These are phyloP conservation scores for Leptographium galeiforme DNA, from an alignment of 2,329 filamentous ascomycete genomes.

Conservation along the genomic window DNA sequence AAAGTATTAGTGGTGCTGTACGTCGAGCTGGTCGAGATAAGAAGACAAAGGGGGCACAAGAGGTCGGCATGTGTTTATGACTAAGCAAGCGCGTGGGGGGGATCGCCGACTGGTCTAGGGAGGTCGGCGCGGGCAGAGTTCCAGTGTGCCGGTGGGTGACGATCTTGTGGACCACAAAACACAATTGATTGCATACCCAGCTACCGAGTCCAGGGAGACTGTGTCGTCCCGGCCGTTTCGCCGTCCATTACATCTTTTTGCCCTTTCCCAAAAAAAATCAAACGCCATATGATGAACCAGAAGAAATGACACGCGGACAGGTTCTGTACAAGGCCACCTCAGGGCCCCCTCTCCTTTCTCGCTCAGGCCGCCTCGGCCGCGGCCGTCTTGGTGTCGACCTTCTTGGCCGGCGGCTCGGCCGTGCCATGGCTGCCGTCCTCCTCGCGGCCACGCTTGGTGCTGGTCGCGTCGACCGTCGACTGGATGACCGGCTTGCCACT, in stretches of 20 bases:
- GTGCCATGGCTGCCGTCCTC: constrained; percentile 21
- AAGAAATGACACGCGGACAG: background rate
- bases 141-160: too few relatives aligned
- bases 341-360: background rate
- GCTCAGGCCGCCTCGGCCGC: constrained; percentile 3
- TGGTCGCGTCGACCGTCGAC: constrained; percentile 24
- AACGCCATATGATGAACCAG: background rate
- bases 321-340: background rate
- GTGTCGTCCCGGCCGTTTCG: background rate
- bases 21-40: too few relatives aligned
- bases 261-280: background rate
- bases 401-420: constrained; percentile 43
- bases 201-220: too few relatives aligned
- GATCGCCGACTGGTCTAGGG: too few relatives aligned
- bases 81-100: too few relatives aligned
- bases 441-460: constrained; percentile 42
- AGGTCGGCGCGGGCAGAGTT: too few relatives aligned
- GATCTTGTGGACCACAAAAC: too few relatives aligned
- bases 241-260: background rate
- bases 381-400: constrained; percentile 40
- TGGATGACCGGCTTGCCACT: constrained; percentile 31
- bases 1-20: too few relatives aligned
- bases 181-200: background rate
- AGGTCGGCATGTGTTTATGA: too few relatives aligned
- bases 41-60: too few relatives aligned